phyloP scores from a whole-genome alignment of 2,329 filamentous ascomycete species.

The Lecanosticta acicola region DNA sequence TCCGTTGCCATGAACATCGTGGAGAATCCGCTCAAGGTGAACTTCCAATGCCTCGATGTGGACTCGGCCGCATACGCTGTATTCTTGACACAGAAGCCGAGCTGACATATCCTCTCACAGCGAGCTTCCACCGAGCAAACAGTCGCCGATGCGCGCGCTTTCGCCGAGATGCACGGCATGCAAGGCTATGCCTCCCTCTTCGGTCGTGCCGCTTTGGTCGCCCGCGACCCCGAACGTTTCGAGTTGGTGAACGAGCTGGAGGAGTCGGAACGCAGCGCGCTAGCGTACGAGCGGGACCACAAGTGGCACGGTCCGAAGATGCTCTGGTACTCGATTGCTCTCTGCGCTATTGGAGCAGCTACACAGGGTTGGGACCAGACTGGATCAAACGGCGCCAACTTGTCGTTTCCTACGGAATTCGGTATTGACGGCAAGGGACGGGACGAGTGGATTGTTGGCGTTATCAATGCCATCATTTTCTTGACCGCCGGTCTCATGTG shows the following conservation, averaged over 20 bases:
- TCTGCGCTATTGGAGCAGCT: conserved; percentile 29
- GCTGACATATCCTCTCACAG: conserved; percentile 25
- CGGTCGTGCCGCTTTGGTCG: conserved; percentile 55
- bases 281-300: conserved; percentile 60
- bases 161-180: conserved; percentile 33
- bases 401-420: conserved; percentile 42
- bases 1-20: conserved; percentile 45
- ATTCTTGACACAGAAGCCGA: too few species aligned
- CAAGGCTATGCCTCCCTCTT: conserved; percentile 35
- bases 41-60: conserved; percentile 6
- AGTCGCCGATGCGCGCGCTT: conserved; percentile 31
- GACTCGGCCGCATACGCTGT: too few species aligned
- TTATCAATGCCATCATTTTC: conserved; percentile 49
- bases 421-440: conserved; percentile 23
- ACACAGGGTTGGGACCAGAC: conserved; percentile 33
- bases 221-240: conserved; percentile 61
- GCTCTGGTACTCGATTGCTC: conserved; percentile 60
- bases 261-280: conserved; percentile 53
- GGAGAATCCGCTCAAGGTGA: conserved; percentile 43
- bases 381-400: conserved; percentile 46
- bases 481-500: conserved; percentile 39
- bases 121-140: conserved; percentile 31
- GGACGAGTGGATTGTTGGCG: conserved; percentile 34
- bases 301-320: conserved; percentile 60
- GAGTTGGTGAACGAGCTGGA: conserved; percentile 58